A percentile compares a stretch with the other conserved stretches of the same genome.
These are phyloP conservation scores for Straminergon stramineum DNA, from an alignment of 225 moss, liverwort and hornwort species.

Conservation along the genomic window DNA sequence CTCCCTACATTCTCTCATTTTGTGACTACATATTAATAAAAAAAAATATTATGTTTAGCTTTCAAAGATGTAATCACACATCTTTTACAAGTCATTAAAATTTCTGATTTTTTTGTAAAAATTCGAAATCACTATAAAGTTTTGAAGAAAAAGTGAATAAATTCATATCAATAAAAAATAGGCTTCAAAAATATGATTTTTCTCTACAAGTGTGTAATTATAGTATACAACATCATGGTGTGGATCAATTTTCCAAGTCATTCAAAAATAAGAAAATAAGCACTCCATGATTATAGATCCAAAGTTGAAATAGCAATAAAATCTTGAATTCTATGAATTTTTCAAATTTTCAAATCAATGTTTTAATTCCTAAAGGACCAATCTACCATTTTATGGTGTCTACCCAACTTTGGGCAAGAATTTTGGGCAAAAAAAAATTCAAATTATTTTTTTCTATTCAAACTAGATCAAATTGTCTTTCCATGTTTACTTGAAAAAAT, in stretches of 20 bases:
- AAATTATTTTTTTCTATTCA: too few relatives aligned
- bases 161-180: not conserved
- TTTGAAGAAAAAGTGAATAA: not conserved
- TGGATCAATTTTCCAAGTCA: not conserved
- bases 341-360: rapidly evolving
- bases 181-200: not conserved
- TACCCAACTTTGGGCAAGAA: not conserved
- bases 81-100: not conserved
- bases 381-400: rapidly evolving
- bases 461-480: not conserved
- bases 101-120: too few relatives aligned
- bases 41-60: not conserved
- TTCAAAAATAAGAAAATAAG: not conserved
- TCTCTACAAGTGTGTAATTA: rapidly evolving
- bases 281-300: rapidly evolving
- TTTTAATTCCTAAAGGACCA: rapidly evolving
- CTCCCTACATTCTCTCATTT: not conserved
- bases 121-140: too few relatives aligned
- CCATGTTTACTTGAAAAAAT: not conserved
- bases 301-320: not conserved
- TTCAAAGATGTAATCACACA: not conserved
- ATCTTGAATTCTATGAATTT: not conserved
- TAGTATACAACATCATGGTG: not conserved
- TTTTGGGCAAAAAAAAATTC: rapidly evolving
- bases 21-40: not conserved